These are phyloP conservation scores for Leccinum ochraceum DNA, from an alignment of 768 basidiomycete species.

Conservation along the genomic window DNA sequence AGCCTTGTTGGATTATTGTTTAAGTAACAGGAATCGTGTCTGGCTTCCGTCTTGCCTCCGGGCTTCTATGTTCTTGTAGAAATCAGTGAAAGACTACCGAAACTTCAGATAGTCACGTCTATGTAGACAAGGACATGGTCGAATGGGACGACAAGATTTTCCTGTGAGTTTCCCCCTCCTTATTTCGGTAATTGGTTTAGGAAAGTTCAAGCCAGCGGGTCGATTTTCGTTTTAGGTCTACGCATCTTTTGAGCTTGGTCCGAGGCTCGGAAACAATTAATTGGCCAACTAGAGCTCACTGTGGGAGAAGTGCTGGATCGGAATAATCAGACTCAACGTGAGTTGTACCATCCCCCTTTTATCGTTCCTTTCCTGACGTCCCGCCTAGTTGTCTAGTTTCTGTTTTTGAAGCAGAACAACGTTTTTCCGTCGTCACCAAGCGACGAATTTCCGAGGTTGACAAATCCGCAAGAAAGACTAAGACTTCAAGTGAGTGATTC, in stretches of 20 bases:
- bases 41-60: not conserved
- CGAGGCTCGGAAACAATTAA: not conserved
- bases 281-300: not conserved
- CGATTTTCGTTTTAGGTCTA: not conserved
- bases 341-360: not conserved
- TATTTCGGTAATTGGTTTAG: not conserved
- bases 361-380: not conserved
- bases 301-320: not conserved
- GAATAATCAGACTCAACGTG: not conserved
- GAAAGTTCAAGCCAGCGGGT: not conserved
- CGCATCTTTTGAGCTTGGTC: not conserved
- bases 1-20: not conserved
- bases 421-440: not conserved
- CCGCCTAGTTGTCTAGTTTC: not conserved
- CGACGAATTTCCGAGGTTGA: not conserved
- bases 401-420: not conserved
- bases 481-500: not conserved
- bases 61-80: not conserved
- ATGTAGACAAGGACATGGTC: not conserved
- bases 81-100: not conserved
- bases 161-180: not conserved
- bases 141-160: not conserved
- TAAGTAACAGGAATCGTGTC: not conserved
- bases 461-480: not conserved
- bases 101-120: not conserved